Evolutionary conservation across 1,284 basidiomycete species (phyloP).

Genomic region (Ganoderma boninense): DNA sequence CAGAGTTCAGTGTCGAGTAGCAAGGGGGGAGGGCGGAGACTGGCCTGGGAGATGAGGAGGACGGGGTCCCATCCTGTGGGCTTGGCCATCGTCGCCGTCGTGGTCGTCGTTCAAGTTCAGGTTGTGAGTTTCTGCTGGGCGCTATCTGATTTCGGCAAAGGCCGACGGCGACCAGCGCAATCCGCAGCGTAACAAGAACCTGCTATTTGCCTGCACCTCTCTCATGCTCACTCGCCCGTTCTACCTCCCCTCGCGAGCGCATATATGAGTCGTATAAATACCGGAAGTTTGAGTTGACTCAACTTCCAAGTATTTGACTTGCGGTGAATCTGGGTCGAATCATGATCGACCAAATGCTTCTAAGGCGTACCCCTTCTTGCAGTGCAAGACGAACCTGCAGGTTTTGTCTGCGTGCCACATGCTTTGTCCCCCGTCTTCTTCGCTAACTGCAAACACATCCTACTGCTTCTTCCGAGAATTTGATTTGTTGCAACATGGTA

Average conservation of each 20-base stretch:
- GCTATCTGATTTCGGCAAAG: neutral
- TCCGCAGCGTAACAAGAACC: neutral
- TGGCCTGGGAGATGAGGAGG: conserved; percentile 75
- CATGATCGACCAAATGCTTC: too few species aligned
- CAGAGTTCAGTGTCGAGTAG: conserved; percentile 10
- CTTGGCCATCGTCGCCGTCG: conserved; percentile 36
- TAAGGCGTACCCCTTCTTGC: too few species aligned
- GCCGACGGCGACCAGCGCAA: neutral
- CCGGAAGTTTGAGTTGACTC: too few species aligned
- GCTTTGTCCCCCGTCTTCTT: too few species aligned
- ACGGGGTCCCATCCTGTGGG: conserved; percentile 75
- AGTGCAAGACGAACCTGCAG: too few species aligned
- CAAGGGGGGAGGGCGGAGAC: conserved; percentile 5
- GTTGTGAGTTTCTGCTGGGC: neutral
- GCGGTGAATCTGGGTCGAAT: too few species aligned
- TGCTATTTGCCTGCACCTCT: neutral
- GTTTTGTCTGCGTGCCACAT: too few species aligned
- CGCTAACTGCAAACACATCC: too few species aligned
- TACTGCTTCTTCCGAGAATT: too few species aligned
- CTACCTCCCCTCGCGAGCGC: neutral
- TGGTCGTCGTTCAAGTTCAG: neutral
- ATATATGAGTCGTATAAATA: neutral
- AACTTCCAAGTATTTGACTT: too few species aligned
- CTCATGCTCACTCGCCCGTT: neutral
- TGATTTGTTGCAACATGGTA: too few species aligned